A percentile compares a stretch with the other conserved stretches of the same genome.
These are phyloP conservation scores for Tinospora cordifolia DNA, from an alignment of 164 flowering plant genomes.

Conservation along the genomic window DNA sequence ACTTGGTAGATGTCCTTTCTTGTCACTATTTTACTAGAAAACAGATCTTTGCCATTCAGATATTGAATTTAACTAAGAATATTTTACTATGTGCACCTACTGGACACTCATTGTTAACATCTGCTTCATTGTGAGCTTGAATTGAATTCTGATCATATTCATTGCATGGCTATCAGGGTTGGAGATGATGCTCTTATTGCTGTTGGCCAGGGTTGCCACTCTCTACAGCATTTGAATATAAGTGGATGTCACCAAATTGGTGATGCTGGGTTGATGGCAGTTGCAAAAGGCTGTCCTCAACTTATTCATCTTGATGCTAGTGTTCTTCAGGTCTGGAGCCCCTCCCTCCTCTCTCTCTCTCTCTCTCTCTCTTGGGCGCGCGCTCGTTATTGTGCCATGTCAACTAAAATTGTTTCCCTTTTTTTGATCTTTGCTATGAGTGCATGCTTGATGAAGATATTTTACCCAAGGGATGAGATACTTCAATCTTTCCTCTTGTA, in stretches of 20 bases:
- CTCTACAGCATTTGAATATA: constrained; percentile 63
- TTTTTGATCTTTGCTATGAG: too few species aligned
- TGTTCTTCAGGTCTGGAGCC: constrained; percentile 61
- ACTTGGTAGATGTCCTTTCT: too few species aligned
- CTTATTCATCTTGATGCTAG: constrained; percentile 64
- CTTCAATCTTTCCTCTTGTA: too few species aligned
- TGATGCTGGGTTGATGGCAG: constrained; percentile 73
- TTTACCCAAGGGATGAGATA: too few species aligned
- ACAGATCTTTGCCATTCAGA: neutral
- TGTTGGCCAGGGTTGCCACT: constrained; percentile 57
- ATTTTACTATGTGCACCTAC: neutral
- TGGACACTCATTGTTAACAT: neutral
- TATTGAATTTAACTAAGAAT: neutral
- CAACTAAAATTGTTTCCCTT: neutral
- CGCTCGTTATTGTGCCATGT: too few species aligned
- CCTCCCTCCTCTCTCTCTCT: neutral
- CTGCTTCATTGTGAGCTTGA: neutral
- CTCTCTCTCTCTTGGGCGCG: neutral
- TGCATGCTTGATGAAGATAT: too few species aligned
- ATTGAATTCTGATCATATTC: constrained; percentile 6
- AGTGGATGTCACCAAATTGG: constrained; percentile 84
- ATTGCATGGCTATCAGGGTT: constrained; percentile 40
- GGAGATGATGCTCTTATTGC: constrained; percentile 85
- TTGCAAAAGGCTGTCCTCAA: constrained; percentile 79
- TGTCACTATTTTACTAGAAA: too few species aligned